Evolutionary conservation across 495 filamentous ascomycete genomes (phyloP).

Genomic region (Xylaria scruposa): DNA sequence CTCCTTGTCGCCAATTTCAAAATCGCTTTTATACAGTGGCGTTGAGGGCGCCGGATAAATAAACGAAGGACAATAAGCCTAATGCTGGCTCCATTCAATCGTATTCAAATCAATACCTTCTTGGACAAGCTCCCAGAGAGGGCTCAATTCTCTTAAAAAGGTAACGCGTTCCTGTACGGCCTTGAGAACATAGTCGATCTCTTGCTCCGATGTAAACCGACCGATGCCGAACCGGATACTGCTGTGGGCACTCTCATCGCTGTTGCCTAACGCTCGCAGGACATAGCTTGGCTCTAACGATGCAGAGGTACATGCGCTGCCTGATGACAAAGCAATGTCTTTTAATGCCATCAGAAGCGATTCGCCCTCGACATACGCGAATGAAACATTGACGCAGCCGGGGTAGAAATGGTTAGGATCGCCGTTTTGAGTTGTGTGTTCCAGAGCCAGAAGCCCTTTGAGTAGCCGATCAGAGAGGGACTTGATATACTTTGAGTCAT

Average conservation of each 20-base stretch:
- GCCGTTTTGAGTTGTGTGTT: conserved; percentile 92
- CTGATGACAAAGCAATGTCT: conserved; percentile 96
- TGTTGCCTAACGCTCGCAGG: conserved; percentile 88
- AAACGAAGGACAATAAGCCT: conserved; percentile 26
- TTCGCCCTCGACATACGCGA: conserved; percentile 97
- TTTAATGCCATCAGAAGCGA: conserved; percentile 98
- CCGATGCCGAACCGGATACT: conserved; percentile 98
- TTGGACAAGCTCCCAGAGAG: conserved; percentile 97
- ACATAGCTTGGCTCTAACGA: conserved; percentile 97
- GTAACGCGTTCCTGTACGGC: conserved; percentile 87
- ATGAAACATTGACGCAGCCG: conserved; percentile 97
- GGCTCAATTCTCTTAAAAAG: conserved; percentile 93
- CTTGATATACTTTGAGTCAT: conserved; percentile 85
- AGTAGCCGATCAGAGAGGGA: conserved; percentile 81
- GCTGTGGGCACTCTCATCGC: conserved; percentile 96
- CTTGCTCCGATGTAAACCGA: conserved; percentile 90
- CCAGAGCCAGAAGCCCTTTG: conserved; percentile 81
- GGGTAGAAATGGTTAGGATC: conserved; percentile 85
- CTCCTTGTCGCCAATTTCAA: conserved; percentile 18
- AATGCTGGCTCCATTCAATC: conserved; percentile 98
- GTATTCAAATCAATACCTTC: conserved; percentile 94
- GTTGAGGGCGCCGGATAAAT: conserved; percentile 1
- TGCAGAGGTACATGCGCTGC: conserved; percentile 95
- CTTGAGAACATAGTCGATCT: conserved; percentile 98
- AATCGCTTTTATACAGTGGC: conserved; percentile 16